These are phyloP conservation scores for Nectriaceae sp. DNA, from an alignment of 2,329 filamentous ascomycete species.

Conservation along the genomic window DNA sequence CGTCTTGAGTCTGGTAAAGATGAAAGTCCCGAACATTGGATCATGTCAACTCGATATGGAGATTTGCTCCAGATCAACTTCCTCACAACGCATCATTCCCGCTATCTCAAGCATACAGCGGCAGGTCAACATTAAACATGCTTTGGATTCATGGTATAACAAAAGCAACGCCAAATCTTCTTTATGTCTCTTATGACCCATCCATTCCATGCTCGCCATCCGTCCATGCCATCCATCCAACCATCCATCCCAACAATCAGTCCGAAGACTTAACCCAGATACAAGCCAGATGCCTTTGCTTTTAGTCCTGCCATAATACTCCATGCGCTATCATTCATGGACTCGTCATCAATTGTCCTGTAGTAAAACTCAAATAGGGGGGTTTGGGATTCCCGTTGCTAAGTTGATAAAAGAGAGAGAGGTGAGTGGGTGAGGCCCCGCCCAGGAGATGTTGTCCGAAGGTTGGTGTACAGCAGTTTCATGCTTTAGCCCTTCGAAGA, in stretches of 20 bases:
- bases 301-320: conserved; percentile 21
- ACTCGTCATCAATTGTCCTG: conserved; percentile 22
- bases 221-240: neutral
- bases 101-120: too few species aligned
- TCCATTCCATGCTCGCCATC: neutral
- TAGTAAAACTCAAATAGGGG: conserved; percentile 11
- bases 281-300: conserved; percentile 14
- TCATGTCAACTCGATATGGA: too few species aligned
- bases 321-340: conserved; percentile 27
- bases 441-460: neutral
- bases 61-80: too few species aligned
- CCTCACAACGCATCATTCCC: too few species aligned
- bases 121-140: too few species aligned
- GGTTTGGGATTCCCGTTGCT: conserved; percentile 12
- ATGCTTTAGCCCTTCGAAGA: too few species aligned
- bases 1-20: too few species aligned
- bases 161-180: neutral
- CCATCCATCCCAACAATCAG: neutral
- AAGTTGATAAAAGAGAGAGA: conserved; percentile 12
- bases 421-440: neutral
- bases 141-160: neutral
- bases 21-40: too few species aligned
- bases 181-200: neutral
- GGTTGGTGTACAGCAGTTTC: too few species aligned
- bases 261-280: conserved; percentile 9